These are phyloP conservation scores for Macrotyloma uniflorum DNA, from an alignment of 306 rosid species.

Conservation along the genomic window DNA sequence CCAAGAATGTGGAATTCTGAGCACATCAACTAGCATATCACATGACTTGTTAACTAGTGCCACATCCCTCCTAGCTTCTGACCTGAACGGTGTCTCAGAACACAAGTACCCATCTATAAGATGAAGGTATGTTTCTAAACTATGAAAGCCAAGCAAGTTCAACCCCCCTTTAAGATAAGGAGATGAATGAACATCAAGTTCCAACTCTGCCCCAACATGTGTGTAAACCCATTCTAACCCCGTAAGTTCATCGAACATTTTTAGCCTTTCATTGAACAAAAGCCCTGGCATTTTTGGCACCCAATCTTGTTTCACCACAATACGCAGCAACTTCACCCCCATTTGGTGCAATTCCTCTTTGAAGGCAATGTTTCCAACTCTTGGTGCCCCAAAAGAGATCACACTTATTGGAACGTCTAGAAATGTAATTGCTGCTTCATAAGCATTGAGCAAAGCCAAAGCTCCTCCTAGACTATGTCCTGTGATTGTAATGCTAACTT, in stretches of 20 bases:
- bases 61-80: slow-evolving; percentile 63
- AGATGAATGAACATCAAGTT: slow-evolving; percentile 55
- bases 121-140: slow-evolving; percentile 72
- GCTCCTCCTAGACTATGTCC: slow-evolving; percentile 88
- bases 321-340: slow-evolving; percentile 54
- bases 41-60: slow-evolving; percentile 72
- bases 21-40: slow-evolving; percentile 64
- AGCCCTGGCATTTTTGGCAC: slow-evolving; percentile 66
- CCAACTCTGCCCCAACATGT: slow-evolving; percentile 61
- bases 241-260: slow-evolving; percentile 47
- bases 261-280: slow-evolving; percentile 54
- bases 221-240: slow-evolving; percentile 65
- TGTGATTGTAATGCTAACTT: slow-evolving; percentile 66
- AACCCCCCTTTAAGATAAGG: slow-evolving; percentile 57
- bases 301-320: slow-evolving; percentile 59
- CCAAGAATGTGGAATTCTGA: slow-evolving; percentile 68
- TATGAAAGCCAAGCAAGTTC: slow-evolving; percentile 58
- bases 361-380: slow-evolving; percentile 72
- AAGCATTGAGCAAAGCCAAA: slow-evolving; percentile 62
- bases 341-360: slow-evolving; percentile 53
- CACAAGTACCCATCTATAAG: slow-evolving; percentile 63
- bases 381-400: slow-evolving; percentile 72
- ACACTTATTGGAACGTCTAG: slow-evolving; percentile 53
- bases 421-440: slow-evolving; percentile 49
- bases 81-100: slow-evolving; percentile 38